Evolutionary conservation across 108 stramenopile species (phyloP), one percentile per base, ranked within the genome.

Genomic region (Nitzschia putrida): DNA sequence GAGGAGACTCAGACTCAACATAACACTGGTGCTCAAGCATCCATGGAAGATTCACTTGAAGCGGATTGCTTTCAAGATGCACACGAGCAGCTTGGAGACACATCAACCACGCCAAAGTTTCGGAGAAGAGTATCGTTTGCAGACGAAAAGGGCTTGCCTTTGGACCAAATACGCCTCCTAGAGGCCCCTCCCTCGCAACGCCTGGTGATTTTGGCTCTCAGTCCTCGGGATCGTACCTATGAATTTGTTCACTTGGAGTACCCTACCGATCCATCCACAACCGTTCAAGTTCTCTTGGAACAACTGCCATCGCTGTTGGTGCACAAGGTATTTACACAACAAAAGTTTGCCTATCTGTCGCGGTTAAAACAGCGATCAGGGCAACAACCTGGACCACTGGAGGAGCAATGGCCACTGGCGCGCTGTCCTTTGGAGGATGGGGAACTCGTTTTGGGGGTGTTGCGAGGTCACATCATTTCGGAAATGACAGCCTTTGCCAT

Each of bases 211-310:
- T 42, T 77, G 43, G 20, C 70, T 29, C 54, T 77, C 3, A 69
- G 61, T 70, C 76, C 76, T 5, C 16, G 10, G 5, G 69, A 69
- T 51, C 67, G 68, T 13, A 69, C 34, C 40, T 77, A 70, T 70
- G 76, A 77, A 25, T 77, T 77, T 42, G 18, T 77, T 7, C 66
- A 77, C 34, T n/a, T 50, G 3, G 76, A 77, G 22, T 77, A 56
- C 29, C 71, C 61, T 7, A 20, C 54, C 10, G 61, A 72, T 49
- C 40, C 47, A 2, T 39, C 14, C 2, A 72, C 71, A 8, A 72
- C 71, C 20, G 71, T 72, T 16, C 61, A 54, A 44, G 61, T 64
- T 10, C 42, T 72, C 8, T 26, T 72, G 10, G 71, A 72, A 8
- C 71, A 72, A 56, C 8, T 72, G 8, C 71, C 71, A 6, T 16